These are phyloP conservation scores for Rostrohypoxylon terebratum DNA, from an alignment of 495 filamentous ascomycete species.

Conservation along the genomic window DNA sequence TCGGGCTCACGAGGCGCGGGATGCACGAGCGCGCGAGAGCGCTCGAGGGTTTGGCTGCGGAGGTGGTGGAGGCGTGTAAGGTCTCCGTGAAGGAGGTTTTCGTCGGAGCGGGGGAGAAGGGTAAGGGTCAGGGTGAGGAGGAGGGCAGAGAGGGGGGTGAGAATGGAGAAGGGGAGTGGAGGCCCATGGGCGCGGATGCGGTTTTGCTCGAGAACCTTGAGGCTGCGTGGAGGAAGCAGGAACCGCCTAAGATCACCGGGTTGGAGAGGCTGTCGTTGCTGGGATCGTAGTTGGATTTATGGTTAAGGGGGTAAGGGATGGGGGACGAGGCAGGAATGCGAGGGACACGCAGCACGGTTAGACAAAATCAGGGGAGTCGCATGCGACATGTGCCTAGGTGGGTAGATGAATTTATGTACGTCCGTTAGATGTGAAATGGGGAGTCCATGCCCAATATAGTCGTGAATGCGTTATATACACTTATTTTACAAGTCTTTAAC, in stretches of 20 bases:
- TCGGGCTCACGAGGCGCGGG: conserved; percentile 76
- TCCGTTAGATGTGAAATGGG: not conserved
- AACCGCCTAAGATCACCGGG: conserved; percentile 58
- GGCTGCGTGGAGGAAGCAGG: conserved; percentile 58
- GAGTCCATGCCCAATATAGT: conserved; percentile 8
- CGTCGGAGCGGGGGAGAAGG: conserved; percentile 49
- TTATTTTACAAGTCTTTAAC: conserved; percentile 46
- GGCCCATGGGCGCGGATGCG: conserved; percentile 61
- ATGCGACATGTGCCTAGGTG: not conserved
- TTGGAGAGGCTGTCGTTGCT: conserved; percentile 69
- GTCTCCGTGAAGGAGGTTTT: conserved; percentile 76
- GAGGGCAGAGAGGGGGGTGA: conserved; percentile 43
- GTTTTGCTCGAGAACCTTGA: conserved; percentile 64
- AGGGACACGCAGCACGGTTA: not conserved
- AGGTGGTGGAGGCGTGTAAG: conserved; percentile 76
- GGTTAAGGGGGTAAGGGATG: not conserved
- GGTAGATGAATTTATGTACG: not conserved
- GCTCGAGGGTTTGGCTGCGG: conserved; percentile 75
- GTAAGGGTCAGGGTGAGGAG: conserved; percentile 33
- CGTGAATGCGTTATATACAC: conserved; percentile 48
- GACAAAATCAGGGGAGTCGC: conserved; percentile 33
- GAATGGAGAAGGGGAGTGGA: conserved; percentile 52
- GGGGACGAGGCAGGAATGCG: not conserved
- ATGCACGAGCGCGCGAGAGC: conserved; percentile 90
- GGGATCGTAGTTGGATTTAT: conserved; percentile 45